Evolutionary conservation across 108 stramenopile species (phyloP), one percentile per base, ranked within the genome.

Genomic region (Conticribra weissflogii): DNA sequence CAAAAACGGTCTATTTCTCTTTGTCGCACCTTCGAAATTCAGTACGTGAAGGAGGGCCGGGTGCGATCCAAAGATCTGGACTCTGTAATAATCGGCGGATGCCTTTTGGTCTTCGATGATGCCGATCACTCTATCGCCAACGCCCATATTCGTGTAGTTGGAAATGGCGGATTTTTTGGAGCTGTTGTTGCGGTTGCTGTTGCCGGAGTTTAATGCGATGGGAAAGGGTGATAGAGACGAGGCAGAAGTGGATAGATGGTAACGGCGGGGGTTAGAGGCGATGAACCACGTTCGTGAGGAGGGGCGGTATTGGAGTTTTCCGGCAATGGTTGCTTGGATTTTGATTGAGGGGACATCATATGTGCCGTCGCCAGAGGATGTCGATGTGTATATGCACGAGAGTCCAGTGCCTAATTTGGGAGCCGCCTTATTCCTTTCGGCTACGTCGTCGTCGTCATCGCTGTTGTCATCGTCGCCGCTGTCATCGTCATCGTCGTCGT

Each of bases 11-110:
- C 86, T 78, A 76, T 94, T 94, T 31, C 93, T 81, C 72, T 94
- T 94, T 7, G 86, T 89, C 34, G 93, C 89, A 18, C 93, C 93
- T 63, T 91, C 90, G 74, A 94, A 94, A 50, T 60, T 75, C 18
- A 91, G 54, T 36, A 76, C 83, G 54, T 64, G 77, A 24, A 94
- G 56, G 31, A 91, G 18, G 14, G 89, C 89, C 19, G 78, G 56
- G 63, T 89, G 88, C 12, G 88, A 79, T 15, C 83, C 86, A n/a
- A 86, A 86, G n/a, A 94, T 85, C 32, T 89, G 75, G 54, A 94
- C 81, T 9, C 90, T 75, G 66, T 89, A 88, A 25, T 86, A 76
- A 60, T 94, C 93, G 19, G 86, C 86, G n/a, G 87, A 86, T 7
- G 68, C 67, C 41, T 83, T 78, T 44, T 88, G 83, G 66, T 94